Base-by-base conservation (phyloP, 2,329 filamentous ascomycete genomes). In the Pseudofabraea citricarpa region DNA sequence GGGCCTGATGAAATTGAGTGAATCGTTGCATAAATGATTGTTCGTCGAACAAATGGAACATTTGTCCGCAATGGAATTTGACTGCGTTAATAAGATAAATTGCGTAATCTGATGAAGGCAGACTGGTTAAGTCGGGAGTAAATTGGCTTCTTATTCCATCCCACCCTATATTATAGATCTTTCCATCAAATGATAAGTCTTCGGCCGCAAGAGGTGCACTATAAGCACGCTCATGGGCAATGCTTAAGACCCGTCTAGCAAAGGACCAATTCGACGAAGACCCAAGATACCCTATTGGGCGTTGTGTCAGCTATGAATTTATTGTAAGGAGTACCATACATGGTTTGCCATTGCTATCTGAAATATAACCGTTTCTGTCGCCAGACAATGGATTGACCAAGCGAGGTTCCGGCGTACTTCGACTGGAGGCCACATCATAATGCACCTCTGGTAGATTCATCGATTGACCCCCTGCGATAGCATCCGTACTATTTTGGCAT, bases 191-290 rank as follows among this genome's bases (percentile, higher is more conserved):
- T 0, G 73, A 58, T 1, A 77, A 56, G 2, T 63, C 65, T 5
- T 65, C 61, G 0, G 70, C 60, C 0, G 73, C 68, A 0, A 71
- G 56, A 1, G 68, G 65, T 2, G 61, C 59, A 31, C 67, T 63
- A 38, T 69, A 64, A 16, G 74, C 59, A 41, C 69, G 64, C 45
- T 74, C 67, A 37, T 76, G 69, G 0, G 68, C 67, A 40, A 75
- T 63, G 20, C 62, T 66, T n/a, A 78, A 59, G 2, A 76, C 65
- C 15, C 70, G 66, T 6, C 73, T 63, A 20, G 67, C 67, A 39
- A 77, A 78, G 0, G 73, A 72, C 75, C 75, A 78, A 36, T 75
- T 78, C 1, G 75, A 78, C 0, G 74, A 77, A 2, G 72, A 73
- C 2, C 74, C 74, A 7, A 78, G 63, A 45, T 76, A 77, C 43